phyloP scores from a whole-genome alignment of 2,329 filamentous ascomycete genomes.

The Endothia cerciana region DNA sequence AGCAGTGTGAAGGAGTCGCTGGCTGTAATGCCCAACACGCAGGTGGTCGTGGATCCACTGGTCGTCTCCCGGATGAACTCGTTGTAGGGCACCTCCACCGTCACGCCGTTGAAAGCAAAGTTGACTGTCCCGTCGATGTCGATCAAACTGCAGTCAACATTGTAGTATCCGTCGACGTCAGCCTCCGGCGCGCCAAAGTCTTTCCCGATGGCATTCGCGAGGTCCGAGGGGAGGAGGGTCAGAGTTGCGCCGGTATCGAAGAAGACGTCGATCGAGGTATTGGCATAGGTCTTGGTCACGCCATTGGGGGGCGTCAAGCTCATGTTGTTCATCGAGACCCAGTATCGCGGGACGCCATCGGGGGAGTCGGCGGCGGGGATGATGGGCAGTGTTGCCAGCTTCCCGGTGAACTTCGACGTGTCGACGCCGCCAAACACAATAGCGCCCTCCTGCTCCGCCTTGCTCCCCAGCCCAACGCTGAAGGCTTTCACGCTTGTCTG shows the following conservation, averaged over 20 bases:
- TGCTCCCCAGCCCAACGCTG: slow-evolving; percentile 67
- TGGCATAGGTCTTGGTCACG: slow-evolving; percentile 40
- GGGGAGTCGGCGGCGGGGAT: slow-evolving; percentile 58
- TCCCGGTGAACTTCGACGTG: slow-evolving; percentile 64
- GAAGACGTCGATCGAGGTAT: slow-evolving; percentile 58
- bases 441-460: slow-evolving; percentile 61
- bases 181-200: slow-evolving; percentile 50
- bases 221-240: slow-evolving; percentile 63
- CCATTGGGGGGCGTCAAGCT: slow-evolving; percentile 45
- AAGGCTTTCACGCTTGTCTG: slow-evolving; percentile 65
- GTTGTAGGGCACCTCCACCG: slow-evolving; percentile 52
- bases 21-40: slow-evolving; percentile 55
- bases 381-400: slow-evolving; percentile 64
- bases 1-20: slow-evolving; percentile 54
- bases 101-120: slow-evolving; percentile 53
- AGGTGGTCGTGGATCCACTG: slow-evolving; percentile 38
- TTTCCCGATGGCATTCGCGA: slow-evolving; percentile 54
- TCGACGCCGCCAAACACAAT: slow-evolving; percentile 72
- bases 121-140: slow-evolving; percentile 48
- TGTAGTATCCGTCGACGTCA: slow-evolving; percentile 49
- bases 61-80: slow-evolving; percentile 51
- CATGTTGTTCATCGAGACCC: slow-evolving; percentile 53
- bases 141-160: slow-evolving; percentile 49
- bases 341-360: slow-evolving; percentile 57
- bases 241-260: slow-evolving; percentile 73